Evolutionary conservation across 495 filamentous ascomycete genomes (phyloP), one percentile per base, ranked within the genome.

Genomic region (Evernia prunastri): DNA sequence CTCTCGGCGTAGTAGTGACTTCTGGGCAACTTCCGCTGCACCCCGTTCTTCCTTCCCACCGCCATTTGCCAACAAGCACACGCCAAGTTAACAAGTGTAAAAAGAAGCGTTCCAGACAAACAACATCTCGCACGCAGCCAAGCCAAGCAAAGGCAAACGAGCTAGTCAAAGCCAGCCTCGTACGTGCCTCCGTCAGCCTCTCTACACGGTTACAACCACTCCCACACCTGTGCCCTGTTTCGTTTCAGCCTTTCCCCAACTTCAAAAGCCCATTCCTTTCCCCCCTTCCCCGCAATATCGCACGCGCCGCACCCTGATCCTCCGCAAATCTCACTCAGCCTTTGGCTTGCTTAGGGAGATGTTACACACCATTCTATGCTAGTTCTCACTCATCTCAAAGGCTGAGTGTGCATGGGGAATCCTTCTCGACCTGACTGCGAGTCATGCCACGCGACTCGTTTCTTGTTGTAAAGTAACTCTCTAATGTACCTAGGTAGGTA

Each of bases 241-340:
- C 29, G 51, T 54, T 54, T 54, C 51, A 54, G 51, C 51, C 51
- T 54, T 54, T 54, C 51, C 51, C 51, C 51, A 54, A 29, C 17
- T n/a, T 6, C 13, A 11, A 20, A n/a, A 1, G 27, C 51, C 51
- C 51, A 20, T 25, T 8, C 12, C 1, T 3, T n/a, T n/a, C n/a
- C n/a, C n/a, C n/a, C n/a, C n/a, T n/a, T n/a, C n/a, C n/a, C n/a
- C n/a, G n/a, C n/a, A n/a, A n/a, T n/a, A n/a, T n/a, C n/a, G n/a
- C n/a, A n/a, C 13, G 29, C 51, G 51, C 51, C 51, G 51, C 51
- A 17, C 51, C 51, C 51, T 27, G n/a, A 25, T 1, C 18, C 45
- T 17, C 51, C 51, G 51, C 51, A 54, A 54, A 54, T 54, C 51
- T 54, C 51, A 54, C 6, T 35, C 51, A 29, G 33, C 18, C 27